Conservation (phyloP, 2,329 filamentous ascomycete species). For the Ophiosphaerella narmari region DNA sequence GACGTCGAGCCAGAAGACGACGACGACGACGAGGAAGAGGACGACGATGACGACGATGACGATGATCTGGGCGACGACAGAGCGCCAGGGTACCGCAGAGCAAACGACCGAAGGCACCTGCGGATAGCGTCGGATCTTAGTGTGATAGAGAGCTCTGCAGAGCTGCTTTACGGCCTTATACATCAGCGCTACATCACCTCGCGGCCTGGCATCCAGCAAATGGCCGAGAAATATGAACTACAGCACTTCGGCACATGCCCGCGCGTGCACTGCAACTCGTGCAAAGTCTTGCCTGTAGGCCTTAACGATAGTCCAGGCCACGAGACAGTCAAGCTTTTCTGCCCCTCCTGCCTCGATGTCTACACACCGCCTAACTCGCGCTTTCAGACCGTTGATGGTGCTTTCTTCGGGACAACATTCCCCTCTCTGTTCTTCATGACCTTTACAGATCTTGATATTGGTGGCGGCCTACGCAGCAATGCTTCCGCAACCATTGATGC, state of each 20-base stretch:
- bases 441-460: slow-evolving; percentile 91
- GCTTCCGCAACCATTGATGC: slow-evolving; percentile 40
- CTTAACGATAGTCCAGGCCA: slow-evolving; percentile 93
- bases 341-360: slow-evolving; percentile 92
- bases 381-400: slow-evolving; percentile 95
- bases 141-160: slow-evolving; percentile 95
- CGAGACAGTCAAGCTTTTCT: slow-evolving; percentile 98
- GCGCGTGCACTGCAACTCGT: slow-evolving; percentile 88
- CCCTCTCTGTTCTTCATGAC: slow-evolving; percentile 97
- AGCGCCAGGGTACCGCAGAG: slow-evolving; percentile 60
- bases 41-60: slow-evolving; percentile 63
- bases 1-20: slow-evolving; percentile 97
- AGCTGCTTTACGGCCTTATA: slow-evolving; percentile 96
- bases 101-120: slow-evolving; percentile 68
- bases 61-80: slow-evolving; percentile 54
- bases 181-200: slow-evolving; percentile 99
- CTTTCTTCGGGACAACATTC: slow-evolving; percentile 98
- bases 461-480: slow-evolving; percentile 68
- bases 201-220: slow-evolving; percentile 93
- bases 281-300: slow-evolving; percentile 89
- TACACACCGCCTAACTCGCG: slow-evolving; percentile 97
- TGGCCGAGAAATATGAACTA: slow-evolving; percentile 98
- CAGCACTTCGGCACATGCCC: slow-evolving; percentile 96
- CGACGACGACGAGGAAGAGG: slow-evolving; percentile 78
- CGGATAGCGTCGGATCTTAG: slow-evolving; percentile 91